Percentiles rank a stretch among this genome's conserved stretches.
These are phyloP conservation scores for Amaranthus palmeri DNA, from an alignment of 148 eudicot genomes.

Conservation along the genomic window DNA sequence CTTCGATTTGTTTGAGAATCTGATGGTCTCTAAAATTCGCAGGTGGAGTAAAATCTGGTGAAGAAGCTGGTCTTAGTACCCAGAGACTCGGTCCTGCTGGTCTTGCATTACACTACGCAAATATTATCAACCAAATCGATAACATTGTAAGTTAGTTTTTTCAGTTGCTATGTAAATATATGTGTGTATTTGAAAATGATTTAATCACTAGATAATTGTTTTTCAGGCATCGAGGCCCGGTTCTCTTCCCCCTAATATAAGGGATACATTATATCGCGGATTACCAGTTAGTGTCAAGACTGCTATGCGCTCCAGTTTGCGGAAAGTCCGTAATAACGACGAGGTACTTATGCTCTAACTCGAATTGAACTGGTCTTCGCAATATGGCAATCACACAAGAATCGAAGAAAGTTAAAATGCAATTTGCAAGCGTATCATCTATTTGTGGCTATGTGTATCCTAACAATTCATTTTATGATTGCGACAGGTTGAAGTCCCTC, in stretches of 20 bases:
- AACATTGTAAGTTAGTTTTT: slow-evolving; percentile 61
- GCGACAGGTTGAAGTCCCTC: slow-evolving; percentile 65
- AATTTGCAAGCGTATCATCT: neutral
- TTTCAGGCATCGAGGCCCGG: slow-evolving; percentile 75
- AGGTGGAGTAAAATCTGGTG: slow-evolving; percentile 36
- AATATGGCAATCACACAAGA: neutral
- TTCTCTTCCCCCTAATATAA: slow-evolving; percentile 73
- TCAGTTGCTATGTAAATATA: neutral
- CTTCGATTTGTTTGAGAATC: neutral
- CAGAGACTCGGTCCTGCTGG: slow-evolving; percentile 82
- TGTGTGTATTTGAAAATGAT: neutral
- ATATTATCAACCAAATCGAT: slow-evolving; percentile 78
- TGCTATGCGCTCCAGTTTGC: slow-evolving; percentile 62
- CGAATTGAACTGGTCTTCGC: neutral
- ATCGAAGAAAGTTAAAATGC: neutral
- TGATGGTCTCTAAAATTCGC: slow-evolving; percentile 23
- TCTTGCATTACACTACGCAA: slow-evolving; percentile 92
- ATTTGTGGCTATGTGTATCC: slow-evolving; percentile 8
- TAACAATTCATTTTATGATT: neutral
- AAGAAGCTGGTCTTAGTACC: slow-evolving; percentile 29
- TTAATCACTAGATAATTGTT: neutral
- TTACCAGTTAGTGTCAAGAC: slow-evolving; percentile 66
- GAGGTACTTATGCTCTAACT: slow-evolving; percentile 39
- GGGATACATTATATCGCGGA: slow-evolving; percentile 78
- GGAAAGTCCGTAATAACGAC: slow-evolving; percentile 35